These are phyloP conservation scores for Pleomassaria siparia DNA, from an alignment of 2,329 filamentous ascomycete species.

Conservation along the genomic window DNA sequence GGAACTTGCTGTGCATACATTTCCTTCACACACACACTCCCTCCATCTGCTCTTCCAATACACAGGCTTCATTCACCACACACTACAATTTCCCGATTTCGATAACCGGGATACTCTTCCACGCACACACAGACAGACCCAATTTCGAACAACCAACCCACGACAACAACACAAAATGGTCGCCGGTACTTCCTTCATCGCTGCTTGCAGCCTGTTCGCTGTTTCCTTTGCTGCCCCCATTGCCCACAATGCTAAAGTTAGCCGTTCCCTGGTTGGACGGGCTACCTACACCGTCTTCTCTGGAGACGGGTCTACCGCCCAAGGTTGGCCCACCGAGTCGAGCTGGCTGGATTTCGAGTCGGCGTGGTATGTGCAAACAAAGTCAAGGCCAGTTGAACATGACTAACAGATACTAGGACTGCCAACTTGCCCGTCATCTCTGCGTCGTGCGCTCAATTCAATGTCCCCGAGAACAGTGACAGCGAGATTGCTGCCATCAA, in stretches of 20 bases:
- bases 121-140: constrained; percentile 7
- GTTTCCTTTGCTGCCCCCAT: constrained; percentile 27
- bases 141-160: constrained; percentile 4
- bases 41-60: constrained; percentile 9
- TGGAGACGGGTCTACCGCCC: constrained; percentile 38
- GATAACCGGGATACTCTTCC: neutral
- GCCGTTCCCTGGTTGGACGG: constrained; percentile 17
- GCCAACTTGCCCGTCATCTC: constrained; percentile 40
- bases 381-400: constrained; percentile 1
- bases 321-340: constrained; percentile 41
- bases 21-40: constrained; percentile 13
- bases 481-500: constrained; percentile 44
- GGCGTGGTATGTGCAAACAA: constrained; percentile 26
- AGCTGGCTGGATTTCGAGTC: constrained; percentile 41
- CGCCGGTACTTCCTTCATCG: constrained; percentile 18
- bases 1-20: constrained; percentile 13
- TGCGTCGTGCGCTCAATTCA: constrained; percentile 39
- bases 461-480: constrained; percentile 41
- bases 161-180: constrained; percentile 20
- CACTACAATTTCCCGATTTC: neutral
- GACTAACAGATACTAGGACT: constrained; percentile 23
- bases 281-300: constrained; percentile 26
- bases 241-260: constrained; percentile 6
- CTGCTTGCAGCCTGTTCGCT: constrained; percentile 33
- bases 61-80: constrained; percentile 15